Evolutionary conservation across 2,329 filamentous ascomycete species (phyloP).

Genomic region (Penicillium sumatraense): DNA sequence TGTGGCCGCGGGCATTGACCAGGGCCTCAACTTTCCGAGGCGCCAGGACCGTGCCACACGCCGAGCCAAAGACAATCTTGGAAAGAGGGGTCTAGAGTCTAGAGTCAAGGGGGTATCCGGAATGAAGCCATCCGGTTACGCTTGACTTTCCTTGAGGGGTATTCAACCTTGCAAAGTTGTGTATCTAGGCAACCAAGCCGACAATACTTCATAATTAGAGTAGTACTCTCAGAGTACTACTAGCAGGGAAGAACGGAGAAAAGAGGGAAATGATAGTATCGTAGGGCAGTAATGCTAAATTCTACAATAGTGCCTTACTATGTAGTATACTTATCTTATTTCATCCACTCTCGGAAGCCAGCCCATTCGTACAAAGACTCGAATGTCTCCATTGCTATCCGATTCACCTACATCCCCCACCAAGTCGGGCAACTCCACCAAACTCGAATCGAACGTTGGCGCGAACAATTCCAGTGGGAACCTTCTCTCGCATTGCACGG

Average conservation of each 20-base stretch:
- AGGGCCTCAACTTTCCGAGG: not conserved
- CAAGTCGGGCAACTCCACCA: constrained; percentile 8
- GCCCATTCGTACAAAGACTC: constrained; percentile 15
- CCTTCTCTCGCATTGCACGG: not conserved
- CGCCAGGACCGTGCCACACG: constrained; percentile 1
- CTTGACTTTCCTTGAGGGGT: not conserved
- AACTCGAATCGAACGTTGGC: not conserved
- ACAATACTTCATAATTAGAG: too few relatives aligned
- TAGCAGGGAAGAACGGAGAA: too few relatives aligned
- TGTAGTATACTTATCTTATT: not conserved
- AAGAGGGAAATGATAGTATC: too few relatives aligned
- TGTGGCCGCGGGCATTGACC: not conserved
- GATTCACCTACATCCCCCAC: constrained; percentile 6
- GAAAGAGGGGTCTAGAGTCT: constrained; percentile 2
- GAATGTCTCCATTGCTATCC: not conserved
- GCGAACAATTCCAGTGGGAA: not conserved
- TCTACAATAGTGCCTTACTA: too few relatives aligned
- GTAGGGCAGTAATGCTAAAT: too few relatives aligned
- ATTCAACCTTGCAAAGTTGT: too few relatives aligned
- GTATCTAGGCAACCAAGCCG: constrained; percentile 2
- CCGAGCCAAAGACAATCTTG: not conserved
- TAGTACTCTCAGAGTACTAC: too few relatives aligned
- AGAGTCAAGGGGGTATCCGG: not conserved
- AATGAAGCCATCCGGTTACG: constrained; percentile 1
- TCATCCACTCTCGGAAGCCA: constrained; percentile 8